These are phyloP conservation scores for Alternaria burnsii DNA, from an alignment of 2,329 filamentous ascomycete species.

Conservation along the genomic window DNA sequence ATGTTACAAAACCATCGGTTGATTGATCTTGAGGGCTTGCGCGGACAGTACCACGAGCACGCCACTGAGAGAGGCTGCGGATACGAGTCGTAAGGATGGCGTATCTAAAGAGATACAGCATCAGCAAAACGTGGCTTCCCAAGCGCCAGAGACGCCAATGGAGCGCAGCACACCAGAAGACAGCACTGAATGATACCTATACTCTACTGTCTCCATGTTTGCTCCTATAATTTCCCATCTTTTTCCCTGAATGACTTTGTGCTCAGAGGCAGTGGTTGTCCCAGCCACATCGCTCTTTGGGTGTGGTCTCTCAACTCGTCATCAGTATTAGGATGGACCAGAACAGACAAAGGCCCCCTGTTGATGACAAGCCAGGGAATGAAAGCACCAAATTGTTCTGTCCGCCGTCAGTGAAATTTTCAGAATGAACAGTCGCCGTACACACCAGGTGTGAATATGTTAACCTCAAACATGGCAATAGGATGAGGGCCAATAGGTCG, in stretches of 20 bases:
- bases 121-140: neutral
- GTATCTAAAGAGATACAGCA: neutral
- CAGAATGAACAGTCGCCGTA: neutral
- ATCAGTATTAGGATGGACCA: constrained; percentile 86
- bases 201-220: neutral
- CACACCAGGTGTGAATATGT: constrained; percentile 74
- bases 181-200: neutral
- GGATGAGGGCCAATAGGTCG: constrained; percentile 82
- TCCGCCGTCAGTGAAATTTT: constrained; percentile 1
- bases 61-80: neutral
- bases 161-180: neutral
- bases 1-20: neutral
- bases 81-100: neutral
- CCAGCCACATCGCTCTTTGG: constrained; percentile 77
- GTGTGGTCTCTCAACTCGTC: constrained; percentile 70
- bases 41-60: neutral
- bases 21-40: neutral
- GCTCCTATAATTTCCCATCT: neutral
- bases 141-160: neutral
- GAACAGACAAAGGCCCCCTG: constrained; percentile 77
- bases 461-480: constrained; percentile 91
- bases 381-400: constrained; percentile 85
- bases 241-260: constrained; percentile 58
- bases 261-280: constrained; percentile 70
- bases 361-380: constrained; percentile 85